These are phyloP conservation scores for Yarrowia deformans DNA, from an alignment of 805 yeast genomes.

Conservation along the genomic window DNA sequence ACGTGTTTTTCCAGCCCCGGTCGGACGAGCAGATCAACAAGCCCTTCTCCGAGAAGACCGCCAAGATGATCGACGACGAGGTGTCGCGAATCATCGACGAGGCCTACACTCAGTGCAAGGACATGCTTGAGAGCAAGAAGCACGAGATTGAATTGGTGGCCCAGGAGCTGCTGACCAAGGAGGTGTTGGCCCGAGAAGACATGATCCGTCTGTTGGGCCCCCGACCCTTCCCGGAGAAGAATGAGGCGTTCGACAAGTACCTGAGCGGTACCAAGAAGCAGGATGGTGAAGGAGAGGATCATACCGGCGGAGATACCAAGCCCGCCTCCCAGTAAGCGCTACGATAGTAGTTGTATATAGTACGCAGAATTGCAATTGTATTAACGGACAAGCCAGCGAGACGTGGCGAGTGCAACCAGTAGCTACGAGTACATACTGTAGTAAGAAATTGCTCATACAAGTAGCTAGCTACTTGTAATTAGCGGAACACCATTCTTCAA, in stretches of 20 bases:
- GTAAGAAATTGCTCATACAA: too few relatives aligned
- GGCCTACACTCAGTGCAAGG: slow-evolving; percentile 66
- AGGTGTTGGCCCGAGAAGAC: slow-evolving; percentile 81
- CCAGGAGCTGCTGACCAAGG: slow-evolving; percentile 71
- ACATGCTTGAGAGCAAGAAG: slow-evolving; percentile 63
- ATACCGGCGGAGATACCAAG: slow-evolving; percentile 5
- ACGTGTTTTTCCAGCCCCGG: slow-evolving; percentile 56
- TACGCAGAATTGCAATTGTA: neutral
- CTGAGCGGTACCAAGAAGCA: slow-evolving; percentile 48
- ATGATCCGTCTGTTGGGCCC: slow-evolving; percentile 79
- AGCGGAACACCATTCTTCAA: too few relatives aligned
- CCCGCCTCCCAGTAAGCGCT: neutral
- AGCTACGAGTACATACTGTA: too few relatives aligned
- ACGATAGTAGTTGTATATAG: slow-evolving; percentile 14
- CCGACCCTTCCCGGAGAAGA: slow-evolving; percentile 77
- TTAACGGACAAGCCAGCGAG: neutral
- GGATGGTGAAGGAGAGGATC: slow-evolving; percentile 33
- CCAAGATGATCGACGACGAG: slow-evolving; percentile 70
- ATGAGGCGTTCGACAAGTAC: slow-evolving; percentile 90
- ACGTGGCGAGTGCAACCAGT: too few relatives aligned
- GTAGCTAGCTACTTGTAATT: too few relatives aligned
- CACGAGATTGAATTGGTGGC: slow-evolving; percentile 75
- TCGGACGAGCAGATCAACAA: slow-evolving; percentile 62
- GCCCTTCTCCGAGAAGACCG: slow-evolving; percentile 78
- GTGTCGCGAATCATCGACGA: slow-evolving; percentile 70